Base-by-base conservation (phyloP, 345 rosid genomes). In the Cardamine resedifolia region DNA sequence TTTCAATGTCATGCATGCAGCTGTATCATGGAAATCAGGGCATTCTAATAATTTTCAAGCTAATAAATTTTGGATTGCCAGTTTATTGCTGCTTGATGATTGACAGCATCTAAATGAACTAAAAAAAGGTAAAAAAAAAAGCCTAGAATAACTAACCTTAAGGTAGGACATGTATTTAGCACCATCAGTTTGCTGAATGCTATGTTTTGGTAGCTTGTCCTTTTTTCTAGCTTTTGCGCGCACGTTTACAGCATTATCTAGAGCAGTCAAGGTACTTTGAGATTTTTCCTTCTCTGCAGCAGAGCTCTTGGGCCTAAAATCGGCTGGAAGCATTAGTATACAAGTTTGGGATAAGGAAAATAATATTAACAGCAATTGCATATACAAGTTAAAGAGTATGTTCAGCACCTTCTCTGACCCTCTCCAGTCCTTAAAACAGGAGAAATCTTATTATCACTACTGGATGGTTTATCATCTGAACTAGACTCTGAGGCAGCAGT, bases 161-260 rank as follows among this genome's bases (percentile, higher is more conserved):
- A 92, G 72, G 83, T 78, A 91, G 60, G 99, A 90, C 99, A 95
- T 95, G 70, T 95, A 95, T 60, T 86, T 77, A 72, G 86, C 81
- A 77, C 97, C 96, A 80, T 95, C 97, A 64, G 75, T 81, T 59
- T 68, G 86, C 66, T 79, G 72, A 68, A 84, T 69, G 69, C 83
- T 83, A 73, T 61, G 82, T 78, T 72, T 85, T 45, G 66, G 85
- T 71, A 85, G 55, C 80, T 59, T 85, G 34, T 83, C 88, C 44
- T 83, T 88, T 62, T 79, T 84, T 64, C 62, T 76, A 30, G 67
- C 48, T 73, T 64, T 86, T 64, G 70, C 67, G 19, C 64, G 84
- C 58, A 44, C 55, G 56, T 72, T 71, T 58, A 11, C 81, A 52
- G 20, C 81, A 76, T 81, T 75, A 75, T 83, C 81, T 12, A 74